Evolutionary conservation across 768 basidiomycete genomes (phyloP).

Genomic region (Polyporus arcularius): DNA sequence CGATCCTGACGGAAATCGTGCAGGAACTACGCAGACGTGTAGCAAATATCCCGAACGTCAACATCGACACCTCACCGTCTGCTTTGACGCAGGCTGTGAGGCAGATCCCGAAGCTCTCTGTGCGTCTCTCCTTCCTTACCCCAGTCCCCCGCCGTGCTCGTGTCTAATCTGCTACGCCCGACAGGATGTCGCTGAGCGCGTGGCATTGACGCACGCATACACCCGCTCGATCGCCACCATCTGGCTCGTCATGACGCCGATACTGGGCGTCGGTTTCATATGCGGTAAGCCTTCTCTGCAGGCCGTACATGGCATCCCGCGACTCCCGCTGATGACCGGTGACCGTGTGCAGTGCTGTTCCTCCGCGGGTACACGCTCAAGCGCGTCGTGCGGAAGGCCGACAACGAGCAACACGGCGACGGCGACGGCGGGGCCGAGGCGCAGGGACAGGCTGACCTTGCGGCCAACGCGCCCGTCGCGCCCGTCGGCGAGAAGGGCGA

Average conservation of each 20-base stretch:
- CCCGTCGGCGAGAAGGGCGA: slow-evolving; percentile 5
- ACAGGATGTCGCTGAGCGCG: slow-evolving; percentile 52
- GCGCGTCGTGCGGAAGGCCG: slow-evolving; percentile 45
- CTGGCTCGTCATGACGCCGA: slow-evolving; percentile 65
- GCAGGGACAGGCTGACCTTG: slow-evolving; percentile 13
- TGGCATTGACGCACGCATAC: slow-evolving; percentile 60
- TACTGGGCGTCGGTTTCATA: slow-evolving; percentile 54
- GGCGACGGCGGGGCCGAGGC: slow-evolving; percentile 25
- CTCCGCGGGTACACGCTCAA: slow-evolving; percentile 61
- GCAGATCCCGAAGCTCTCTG: slow-evolving; percentile 45
- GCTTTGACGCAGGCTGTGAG: slow-evolving; percentile 49
- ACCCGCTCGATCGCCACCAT: slow-evolving; percentile 60
- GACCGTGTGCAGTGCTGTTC: slow-evolving; percentile 39
- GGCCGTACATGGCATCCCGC: no score
- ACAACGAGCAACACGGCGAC: slow-evolving; percentile 28
- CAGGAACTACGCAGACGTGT: slow-evolving; percentile 43
- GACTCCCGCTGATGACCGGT: neutral
- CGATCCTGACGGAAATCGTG: neutral
- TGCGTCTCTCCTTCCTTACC: slow-evolving; percentile 27
- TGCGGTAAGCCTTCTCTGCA: slow-evolving; percentile 28
- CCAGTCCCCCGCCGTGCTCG: no score
- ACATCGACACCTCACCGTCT: slow-evolving; percentile 43
- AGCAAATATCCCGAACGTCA: slow-evolving; percentile 37
- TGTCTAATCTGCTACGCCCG: neutral
- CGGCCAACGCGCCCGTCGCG: slow-evolving; percentile 1